Evolutionary conservation across 139 green algal genomes (phyloP).

Genomic region (Edaphochlamys debaryana): DNA sequence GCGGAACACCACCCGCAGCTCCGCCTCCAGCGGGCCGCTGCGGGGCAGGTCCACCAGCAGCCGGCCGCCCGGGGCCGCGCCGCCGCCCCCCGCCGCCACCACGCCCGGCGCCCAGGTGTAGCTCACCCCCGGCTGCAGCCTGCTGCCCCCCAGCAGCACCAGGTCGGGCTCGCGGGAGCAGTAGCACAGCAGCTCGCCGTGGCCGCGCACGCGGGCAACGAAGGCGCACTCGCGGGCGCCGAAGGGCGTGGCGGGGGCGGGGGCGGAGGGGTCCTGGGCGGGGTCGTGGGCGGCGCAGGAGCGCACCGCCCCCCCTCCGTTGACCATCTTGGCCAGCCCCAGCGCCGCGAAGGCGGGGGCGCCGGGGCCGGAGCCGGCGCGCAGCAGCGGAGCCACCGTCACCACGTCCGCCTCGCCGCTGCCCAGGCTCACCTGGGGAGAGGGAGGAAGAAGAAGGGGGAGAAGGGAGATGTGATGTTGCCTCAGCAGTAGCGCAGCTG

Average conservation of each 20-base stretch:
- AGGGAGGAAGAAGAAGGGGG: not conserved
- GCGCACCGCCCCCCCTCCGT: slow-evolving; percentile 76
- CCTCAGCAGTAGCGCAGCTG: too few relatives aligned
- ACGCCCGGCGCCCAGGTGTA: not conserved
- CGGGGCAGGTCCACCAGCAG: slow-evolving; percentile 24
- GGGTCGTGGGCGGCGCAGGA: not conserved
- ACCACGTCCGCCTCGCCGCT: slow-evolving; percentile 50
- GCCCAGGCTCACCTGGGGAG: slow-evolving; percentile 36
- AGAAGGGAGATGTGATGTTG: not conserved
- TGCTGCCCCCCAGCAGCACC: slow-evolving; percentile 23
- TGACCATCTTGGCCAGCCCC: slow-evolving; percentile 82
- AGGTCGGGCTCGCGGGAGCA: slow-evolving; percentile 44
- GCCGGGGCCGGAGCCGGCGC: not conserved
- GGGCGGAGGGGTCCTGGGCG: not conserved
- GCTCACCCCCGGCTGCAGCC: slow-evolving; percentile 14
- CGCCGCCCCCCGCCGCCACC: not conserved
- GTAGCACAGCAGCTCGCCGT: slow-evolving; percentile 67
- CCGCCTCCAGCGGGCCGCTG: not conserved
- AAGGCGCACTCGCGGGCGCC: slow-evolving; percentile 32
- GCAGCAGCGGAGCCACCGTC: slow-evolving; percentile 27
- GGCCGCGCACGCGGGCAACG: slow-evolving; percentile 54
- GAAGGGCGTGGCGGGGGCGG: not conserved
- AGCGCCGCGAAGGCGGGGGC: slow-evolving; percentile 64
- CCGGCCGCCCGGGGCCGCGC: not conserved
- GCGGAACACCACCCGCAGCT: slow-evolving; percentile 28